Evolutionary conservation across 2,329 filamentous ascomycete genomes (phyloP), one percentile per base, ranked within the genome.

Genomic region (Cladophialophora yegresii): DNA sequence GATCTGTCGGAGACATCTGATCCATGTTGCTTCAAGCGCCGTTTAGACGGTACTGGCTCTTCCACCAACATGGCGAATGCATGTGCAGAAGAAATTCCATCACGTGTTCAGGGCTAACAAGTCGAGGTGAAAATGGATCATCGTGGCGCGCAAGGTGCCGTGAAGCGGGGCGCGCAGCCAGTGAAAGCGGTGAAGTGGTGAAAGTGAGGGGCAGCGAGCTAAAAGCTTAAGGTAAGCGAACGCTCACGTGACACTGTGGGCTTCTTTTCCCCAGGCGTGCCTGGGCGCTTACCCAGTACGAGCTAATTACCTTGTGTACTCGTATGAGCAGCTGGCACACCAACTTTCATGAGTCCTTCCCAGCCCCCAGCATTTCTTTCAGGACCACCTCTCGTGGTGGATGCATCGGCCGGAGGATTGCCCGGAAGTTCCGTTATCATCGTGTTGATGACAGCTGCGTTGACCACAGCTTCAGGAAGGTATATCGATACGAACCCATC

Each of bases 341-440:
- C 4, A 40, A 5, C 13, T 40, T 40, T 40, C 26, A 23, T 7
- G 28, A 50, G 9, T n/a, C n/a, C 36, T 50, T 22, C 56, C 56
- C 56, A 59, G 56, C 56, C 56, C n/a, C 56, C 56, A 59, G 26
- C 4, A 49, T 59, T 59, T 59, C 23, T 51, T 20, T 20, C 22
- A 8, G 12, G 26, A 6, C 6, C 16, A n/a, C 8, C 43, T n/a
- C 16, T 47, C 43, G 43, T 23, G 6, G 2, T n/a, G 16, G 2
- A n/a, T 47, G 9, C 32, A 28, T 33, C 7, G 32, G 2, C 6
- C 7, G 32, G 1, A 43, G 36, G 36, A 43, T 43, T 16, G 36
- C 36, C 16, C 16, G 16, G 16, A n/a, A 16, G 36, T n/a, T 43
- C n/a, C n/a, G 36, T 43, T 43, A 43, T 43, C 36, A n/a, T 43